Percentiles rank a stretch among this genome's conserved stretches.
Conservation (phyloP, 2,329 filamentous ascomycete species). For the Alternaria sp. region DNA sequence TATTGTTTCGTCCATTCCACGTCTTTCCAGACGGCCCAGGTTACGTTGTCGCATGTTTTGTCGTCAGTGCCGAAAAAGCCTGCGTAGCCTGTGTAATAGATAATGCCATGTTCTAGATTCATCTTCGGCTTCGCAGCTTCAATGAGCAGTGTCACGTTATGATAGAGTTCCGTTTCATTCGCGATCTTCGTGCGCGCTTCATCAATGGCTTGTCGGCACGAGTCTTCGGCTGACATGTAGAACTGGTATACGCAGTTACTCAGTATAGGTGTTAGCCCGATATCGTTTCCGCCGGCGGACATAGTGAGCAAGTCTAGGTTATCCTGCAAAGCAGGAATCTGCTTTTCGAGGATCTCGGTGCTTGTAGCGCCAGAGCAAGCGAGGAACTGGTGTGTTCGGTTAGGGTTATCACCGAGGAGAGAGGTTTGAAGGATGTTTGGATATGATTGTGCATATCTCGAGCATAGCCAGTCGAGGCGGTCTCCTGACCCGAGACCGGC, state of each 20-base stretch:
- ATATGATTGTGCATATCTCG: constrained; percentile 39
- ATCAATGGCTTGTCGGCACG: constrained; percentile 33
- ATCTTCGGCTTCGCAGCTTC: constrained; percentile 32
- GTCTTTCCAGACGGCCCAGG: constrained; percentile 40
- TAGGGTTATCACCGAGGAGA: constrained; percentile 18
- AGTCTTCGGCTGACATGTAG: constrained; percentile 26
- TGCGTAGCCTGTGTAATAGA: constrained; percentile 40
- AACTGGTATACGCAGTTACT: constrained; percentile 26
- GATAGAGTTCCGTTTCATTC: constrained; percentile 26
- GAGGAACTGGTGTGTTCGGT: constrained; percentile 36
- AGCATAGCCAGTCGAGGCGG: constrained; percentile 39
- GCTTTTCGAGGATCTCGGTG: constrained; percentile 26
- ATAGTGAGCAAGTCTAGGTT: constrained; percentile 37
- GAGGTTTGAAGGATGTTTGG: constrained; percentile 34
- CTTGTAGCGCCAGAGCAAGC: constrained; percentile 43
- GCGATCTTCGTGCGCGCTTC: constrained; percentile 29
- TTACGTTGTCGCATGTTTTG: constrained; percentile 36
- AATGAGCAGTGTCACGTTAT: constrained; percentile 31
- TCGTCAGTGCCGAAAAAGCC: constrained; percentile 41
- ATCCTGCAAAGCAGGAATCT: constrained; percentile 16
- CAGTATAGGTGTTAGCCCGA: constrained; percentile 37
- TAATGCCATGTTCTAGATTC: constrained; percentile 29
- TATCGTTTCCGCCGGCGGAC: constrained; percentile 46
- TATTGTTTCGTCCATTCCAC: constrained; percentile 35
- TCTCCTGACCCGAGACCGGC: constrained; percentile 40